These are phyloP conservation scores for Leccinum sublutescens DNA, from an alignment of 768 basidiomycete genomes.

Conservation along the genomic window DNA sequence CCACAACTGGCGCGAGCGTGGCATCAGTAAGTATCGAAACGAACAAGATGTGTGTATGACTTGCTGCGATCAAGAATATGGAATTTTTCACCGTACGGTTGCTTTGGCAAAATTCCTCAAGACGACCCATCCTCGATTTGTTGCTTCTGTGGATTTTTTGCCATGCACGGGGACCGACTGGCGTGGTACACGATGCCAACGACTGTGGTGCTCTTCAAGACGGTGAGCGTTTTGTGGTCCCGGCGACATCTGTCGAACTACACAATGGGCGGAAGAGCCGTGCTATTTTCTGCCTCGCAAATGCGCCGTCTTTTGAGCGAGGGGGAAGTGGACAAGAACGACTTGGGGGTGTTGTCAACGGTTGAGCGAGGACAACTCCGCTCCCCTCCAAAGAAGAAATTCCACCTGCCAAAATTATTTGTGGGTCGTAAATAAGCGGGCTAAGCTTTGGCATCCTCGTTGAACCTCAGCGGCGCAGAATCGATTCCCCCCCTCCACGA, in stretches of 20 bases:
- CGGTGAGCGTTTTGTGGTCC: slow-evolving; percentile 4
- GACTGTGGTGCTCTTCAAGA: slow-evolving; percentile 10
- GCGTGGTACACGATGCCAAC: neutral
- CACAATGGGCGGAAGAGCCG: slow-evolving; percentile 9
- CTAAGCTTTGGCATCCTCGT: neutral
- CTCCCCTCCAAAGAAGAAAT: slow-evolving; percentile 9
- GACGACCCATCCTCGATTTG: slow-evolving; percentile 3
- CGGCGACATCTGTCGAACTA: neutral
- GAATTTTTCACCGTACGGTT: slow-evolving; percentile 29
- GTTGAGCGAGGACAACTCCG: slow-evolving; percentile 17
- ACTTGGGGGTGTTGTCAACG: neutral
- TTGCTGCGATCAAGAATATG: slow-evolving; percentile 21
- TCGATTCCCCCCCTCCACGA: neutral
- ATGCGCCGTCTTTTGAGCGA: neutral
- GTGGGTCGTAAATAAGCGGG: neutral
- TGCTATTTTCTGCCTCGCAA: slow-evolving; percentile 3
- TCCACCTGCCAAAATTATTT: slow-evolving; percentile 13
- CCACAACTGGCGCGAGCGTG: slow-evolving; percentile 16
- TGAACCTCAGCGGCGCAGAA: slow-evolving; percentile 1
- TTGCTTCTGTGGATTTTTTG: slow-evolving; percentile 8
- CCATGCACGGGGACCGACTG: neutral
- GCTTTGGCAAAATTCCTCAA: slow-evolving; percentile 10
- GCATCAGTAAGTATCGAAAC: slow-evolving; percentile 24
- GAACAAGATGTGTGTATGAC: slow-evolving; percentile 19
- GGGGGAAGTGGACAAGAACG: neutral